Base-by-base conservation (phyloP, 768 basidiomycete genomes). In the Pholiota conissans region DNA sequence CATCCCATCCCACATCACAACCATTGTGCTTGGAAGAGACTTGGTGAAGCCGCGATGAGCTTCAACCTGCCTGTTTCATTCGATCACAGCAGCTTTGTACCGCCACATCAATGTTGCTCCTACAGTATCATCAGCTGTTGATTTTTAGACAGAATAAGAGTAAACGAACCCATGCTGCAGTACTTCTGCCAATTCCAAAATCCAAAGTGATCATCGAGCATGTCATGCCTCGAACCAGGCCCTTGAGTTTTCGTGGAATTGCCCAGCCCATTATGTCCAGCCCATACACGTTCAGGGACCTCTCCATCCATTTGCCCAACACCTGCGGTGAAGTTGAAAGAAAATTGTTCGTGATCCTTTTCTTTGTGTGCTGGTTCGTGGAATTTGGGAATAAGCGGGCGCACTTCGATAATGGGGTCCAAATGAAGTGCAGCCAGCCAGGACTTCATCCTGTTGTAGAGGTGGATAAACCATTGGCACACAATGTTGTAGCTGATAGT, bases 231-330 rank as follows among this genome's bases (percentile, higher is more conserved):
- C 0, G 56, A 56, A 0, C 71, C 72, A 0, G 71, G 71, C 0
- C 70, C 72, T 69, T 71, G 73, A 27, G 73, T 72, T 5, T 66
- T 63, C 0, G 73, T 77, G 22, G 70, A 68, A 2, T 62, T 56
- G 0, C 69, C 69, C 0, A 63, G 59, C 0, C 55, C 52, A 52
- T 76, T 74, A 8, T 66, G 50, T 0, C 28, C 52, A 0, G 70
- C 39, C 78, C 78, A 79, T 0, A 62, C 57, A 0, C 66, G 59
- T 39, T 79, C 76, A 0, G 70, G 67, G 0, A 56, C 68, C 49
- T 79, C 74, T 0, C 72, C 65, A 53, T 74, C 73, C 1, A 66
- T 66, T 0, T 65, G 57, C 3, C 70, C 73, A 27, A 64, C 58
- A 3, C 69, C 65, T 0, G 40, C 48, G 5, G 63, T 32, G 27